Evolutionary conservation across 2,329 filamentous ascomycete species (phyloP), one percentile per base, ranked within the genome.

Genomic region (Monosporascus sp.): DNA sequence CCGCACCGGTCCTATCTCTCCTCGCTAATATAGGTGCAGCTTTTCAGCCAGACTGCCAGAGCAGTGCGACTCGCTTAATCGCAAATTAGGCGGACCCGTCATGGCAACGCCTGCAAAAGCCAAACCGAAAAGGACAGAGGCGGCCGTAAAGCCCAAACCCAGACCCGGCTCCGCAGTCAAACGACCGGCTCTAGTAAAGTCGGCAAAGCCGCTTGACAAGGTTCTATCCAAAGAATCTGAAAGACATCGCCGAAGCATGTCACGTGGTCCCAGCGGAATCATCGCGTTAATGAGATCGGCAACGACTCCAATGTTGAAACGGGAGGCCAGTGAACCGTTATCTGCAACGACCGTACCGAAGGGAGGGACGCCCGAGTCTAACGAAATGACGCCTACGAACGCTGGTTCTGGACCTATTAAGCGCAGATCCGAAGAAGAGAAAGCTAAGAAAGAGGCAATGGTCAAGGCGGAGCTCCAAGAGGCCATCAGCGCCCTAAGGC

Each of bases 31-130:
- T 48, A 37, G 9, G 2, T 28, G 37, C 56, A 87, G 84, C 71
- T 94, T 91, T 66, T 85, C 87, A 37, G 82, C 88, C 15, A 85
- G 89, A 37, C 74, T 92, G n/a, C 88, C 88, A 1, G 81, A 87
- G 37, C 74, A 86, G 15, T 90, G 88, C 62, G 79, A 85, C 47
- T 76, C 78, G 5, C 84, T 92, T 55, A 91, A 87, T 68, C 84
- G 83, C 58, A 91, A 91, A 66, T 77, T 93, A 5, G 89, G 89
- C 17, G 89, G 88, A 0, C 88, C 88, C 1, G 75, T 82, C 8
- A 81, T 84, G 55, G 72, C 81, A 4, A 71, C 78, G 7, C 68
- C 74, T 46, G 43, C 43, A 1, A 83, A 82, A 26, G 64, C 73
- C 18, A 80, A 77, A 60, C 74, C 78, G 9, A 81, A 74, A 59